Base-by-base conservation (phyloP, 2,329 filamentous ascomycete species). In the Epichloe amarillans region DNA sequence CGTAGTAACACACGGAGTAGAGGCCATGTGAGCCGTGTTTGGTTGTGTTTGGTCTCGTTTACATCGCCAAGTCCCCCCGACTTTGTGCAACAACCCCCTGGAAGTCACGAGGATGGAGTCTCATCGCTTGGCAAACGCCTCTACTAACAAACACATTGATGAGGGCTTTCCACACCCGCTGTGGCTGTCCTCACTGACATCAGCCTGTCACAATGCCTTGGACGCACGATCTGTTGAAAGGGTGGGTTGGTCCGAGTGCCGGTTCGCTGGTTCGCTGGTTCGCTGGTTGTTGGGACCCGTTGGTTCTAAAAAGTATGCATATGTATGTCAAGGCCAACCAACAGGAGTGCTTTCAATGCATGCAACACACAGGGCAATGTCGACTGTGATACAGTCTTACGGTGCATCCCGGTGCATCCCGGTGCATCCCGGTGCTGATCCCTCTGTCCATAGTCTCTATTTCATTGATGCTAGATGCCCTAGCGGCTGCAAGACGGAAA, bases 191-290 rank as follows among this genome's bases (percentile, higher is more conserved):
- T 37, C 44, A 35, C 26, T 30, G 44, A 30, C 30, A 30, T 51
- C 33, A 43, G 45, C 50, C 50, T 51, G 37, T 26, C 50, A 35
- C 8, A 48, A 48, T 48, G 50, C 45, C 50, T 51, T 40, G 35
- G 38, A 14, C 30, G 44, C 26, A 10, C 40, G 10, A 42, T n/a
- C 15, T 23, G 36, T 5, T 15, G 45, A 44, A 36, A 33, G 43
- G 49, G 45, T 43, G 44, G 50, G 50, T 51, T 51, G 50, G 44
- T 15, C 42, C 41, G 50, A 41, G 46, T 42, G 47, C 51, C 47
- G 47, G 43, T 43, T 44, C 40, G 45, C 46, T 39, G 46, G 23
- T 19, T 43, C n/a, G 47, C 51, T 43, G 47, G 43, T 43, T 44
- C 40, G 45, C 46, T 39, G 46, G 23, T 19, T 43, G 33, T 33